A percentile compares a stretch with the other conserved stretches of the same genome.
phyloP scores from a whole-genome alignment of 208 protist genomes.

The Trypanosoma vivax region DNA sequence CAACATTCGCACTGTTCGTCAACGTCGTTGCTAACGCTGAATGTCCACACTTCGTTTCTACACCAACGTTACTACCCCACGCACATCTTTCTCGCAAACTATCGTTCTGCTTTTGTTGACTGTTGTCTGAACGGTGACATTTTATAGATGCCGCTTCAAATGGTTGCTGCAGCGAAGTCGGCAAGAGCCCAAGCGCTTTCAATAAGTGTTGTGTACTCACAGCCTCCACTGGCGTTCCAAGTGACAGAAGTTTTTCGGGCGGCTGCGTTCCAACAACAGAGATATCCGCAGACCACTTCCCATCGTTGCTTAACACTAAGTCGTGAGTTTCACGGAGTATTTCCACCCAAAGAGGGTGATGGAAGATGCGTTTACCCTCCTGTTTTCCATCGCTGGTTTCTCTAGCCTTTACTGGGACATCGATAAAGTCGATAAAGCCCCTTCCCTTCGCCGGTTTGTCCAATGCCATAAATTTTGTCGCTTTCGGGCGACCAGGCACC shows the following conservation, averaged over 20 bases:
- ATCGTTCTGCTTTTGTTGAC: neutral
- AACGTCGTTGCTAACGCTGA: no score
- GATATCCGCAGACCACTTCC: slow-evolving; percentile 11
- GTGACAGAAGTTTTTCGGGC: neutral
- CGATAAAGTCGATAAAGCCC: slow-evolving; percentile 77
- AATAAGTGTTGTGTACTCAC: slow-evolving; percentile 37
- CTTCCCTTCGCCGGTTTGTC: slow-evolving; percentile 81
- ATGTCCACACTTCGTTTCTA: no score
- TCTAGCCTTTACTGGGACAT: slow-evolving; percentile 27
- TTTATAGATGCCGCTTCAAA: no score
- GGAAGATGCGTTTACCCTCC: slow-evolving; percentile 25
- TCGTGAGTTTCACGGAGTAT: slow-evolving; percentile 46
- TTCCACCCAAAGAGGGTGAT: slow-evolving; percentile 62
- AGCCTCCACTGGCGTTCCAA: slow-evolving; percentile 2
- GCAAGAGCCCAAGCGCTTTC: slow-evolving; percentile 25
- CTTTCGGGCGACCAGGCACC: slow-evolving; percentile 9
- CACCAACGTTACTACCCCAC: neutral
- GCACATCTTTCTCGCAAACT: slow-evolving; percentile 3
- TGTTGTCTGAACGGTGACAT: no score
- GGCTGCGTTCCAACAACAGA: neutral
- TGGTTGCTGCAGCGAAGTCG: slow-evolving; percentile 33
- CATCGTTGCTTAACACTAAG: slow-evolving; percentile 31
- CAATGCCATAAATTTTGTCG: slow-evolving; percentile 79
- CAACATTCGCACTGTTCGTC: no score
- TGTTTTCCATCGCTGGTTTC: neutral